A percentile compares a stretch with the other conserved stretches of the same genome.
phyloP scores from a whole-genome alignment of 371 early-diverging fungal genomes.

The Mucor velutinosus region DNA sequence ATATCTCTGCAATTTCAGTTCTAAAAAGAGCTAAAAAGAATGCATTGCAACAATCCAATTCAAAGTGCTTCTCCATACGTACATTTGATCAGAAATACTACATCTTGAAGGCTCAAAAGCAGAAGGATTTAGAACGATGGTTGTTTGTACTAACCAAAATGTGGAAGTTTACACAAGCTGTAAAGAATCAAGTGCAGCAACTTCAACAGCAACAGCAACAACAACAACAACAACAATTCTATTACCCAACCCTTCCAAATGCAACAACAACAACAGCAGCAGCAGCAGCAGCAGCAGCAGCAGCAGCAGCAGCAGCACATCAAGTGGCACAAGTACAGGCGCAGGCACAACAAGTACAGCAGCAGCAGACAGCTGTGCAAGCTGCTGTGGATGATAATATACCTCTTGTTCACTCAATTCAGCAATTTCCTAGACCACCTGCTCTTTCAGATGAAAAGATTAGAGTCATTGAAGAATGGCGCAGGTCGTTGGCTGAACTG shows the following conservation, averaged over 20 bases:
- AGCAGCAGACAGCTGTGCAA: constrained; percentile 7
- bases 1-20: constrained; percentile 44
- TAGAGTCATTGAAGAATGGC: constrained; percentile 50
- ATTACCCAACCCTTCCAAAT: neutral
- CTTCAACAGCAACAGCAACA: constrained; percentile 24
- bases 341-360: constrained; percentile 6
- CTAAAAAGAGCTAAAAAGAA: constrained; percentile 32
- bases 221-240: constrained; percentile 21
- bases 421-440: neutral
- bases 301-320: constrained; percentile 7
- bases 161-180: constrained; percentile 47
- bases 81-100: constrained; percentile 35
- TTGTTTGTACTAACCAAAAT: constrained; percentile 55
- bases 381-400: constrained; percentile 14
- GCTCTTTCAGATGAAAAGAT: constrained; percentile 39
- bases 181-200: constrained; percentile 16
- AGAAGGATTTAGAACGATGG: constrained; percentile 56
- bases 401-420: constrained; percentile 19
- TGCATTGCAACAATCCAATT: constrained; percentile 11
- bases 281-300: constrained; percentile 18
- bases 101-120: constrained; percentile 47
- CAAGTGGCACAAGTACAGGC: constrained; percentile 3
- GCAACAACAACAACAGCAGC: constrained; percentile 22
- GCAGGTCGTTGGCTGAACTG: constrained; percentile 45
- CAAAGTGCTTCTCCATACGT: constrained; percentile 49